Evolutionary conservation across 805 yeast species (phyloP).

Genomic region (Clavispora asparagi): DNA sequence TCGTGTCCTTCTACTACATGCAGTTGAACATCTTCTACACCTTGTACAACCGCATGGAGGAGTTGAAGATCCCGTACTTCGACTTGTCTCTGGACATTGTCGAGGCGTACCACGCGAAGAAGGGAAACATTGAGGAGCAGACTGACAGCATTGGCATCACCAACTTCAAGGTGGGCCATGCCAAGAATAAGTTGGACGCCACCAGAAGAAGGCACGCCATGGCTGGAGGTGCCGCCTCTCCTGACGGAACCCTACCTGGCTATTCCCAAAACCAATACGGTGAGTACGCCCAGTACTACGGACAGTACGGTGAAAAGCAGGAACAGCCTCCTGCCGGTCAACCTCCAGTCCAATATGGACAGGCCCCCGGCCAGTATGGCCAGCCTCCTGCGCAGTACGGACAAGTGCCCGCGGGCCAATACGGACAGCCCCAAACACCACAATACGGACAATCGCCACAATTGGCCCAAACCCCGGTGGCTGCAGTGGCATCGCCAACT

Average conservation of each 20-base stretch:
- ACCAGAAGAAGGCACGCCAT: slow-evolving; percentile 69
- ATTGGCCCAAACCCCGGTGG: slow-evolving; percentile 23
- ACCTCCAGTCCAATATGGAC: neutral
- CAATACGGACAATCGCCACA: neutral
- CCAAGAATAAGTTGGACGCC: slow-evolving; percentile 76
- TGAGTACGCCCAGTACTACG: slow-evolving; percentile 12
- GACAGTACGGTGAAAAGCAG: slow-evolving; percentile 13
- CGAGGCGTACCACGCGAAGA: slow-evolving; percentile 71
- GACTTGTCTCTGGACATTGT: slow-evolving; percentile 79
- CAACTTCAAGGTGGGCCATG: slow-evolving; percentile 85
- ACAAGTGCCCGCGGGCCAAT: neutral
- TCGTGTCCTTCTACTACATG: slow-evolving; percentile 94
- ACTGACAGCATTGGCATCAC: slow-evolving; percentile 87
- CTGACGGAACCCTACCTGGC: slow-evolving; percentile 26
- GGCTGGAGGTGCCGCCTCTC: slow-evolving; percentile 22
- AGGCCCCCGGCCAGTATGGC: neutral
- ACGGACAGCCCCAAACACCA: neutral
- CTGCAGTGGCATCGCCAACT: slow-evolving; percentile 12
- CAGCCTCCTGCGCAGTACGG: neutral
- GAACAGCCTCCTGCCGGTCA: neutral
- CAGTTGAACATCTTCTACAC: slow-evolving; percentile 96
- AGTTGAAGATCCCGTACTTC: slow-evolving; percentile 94
- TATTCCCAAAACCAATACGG: slow-evolving; percentile 25
- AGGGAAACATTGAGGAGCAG: slow-evolving; percentile 87
- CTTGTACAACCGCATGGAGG: slow-evolving; percentile 85